These are phyloP conservation scores for Zhuliangozyma blackwelliae DNA, from an alignment of 1,139 yeast genomes.

Conservation along the genomic window DNA sequence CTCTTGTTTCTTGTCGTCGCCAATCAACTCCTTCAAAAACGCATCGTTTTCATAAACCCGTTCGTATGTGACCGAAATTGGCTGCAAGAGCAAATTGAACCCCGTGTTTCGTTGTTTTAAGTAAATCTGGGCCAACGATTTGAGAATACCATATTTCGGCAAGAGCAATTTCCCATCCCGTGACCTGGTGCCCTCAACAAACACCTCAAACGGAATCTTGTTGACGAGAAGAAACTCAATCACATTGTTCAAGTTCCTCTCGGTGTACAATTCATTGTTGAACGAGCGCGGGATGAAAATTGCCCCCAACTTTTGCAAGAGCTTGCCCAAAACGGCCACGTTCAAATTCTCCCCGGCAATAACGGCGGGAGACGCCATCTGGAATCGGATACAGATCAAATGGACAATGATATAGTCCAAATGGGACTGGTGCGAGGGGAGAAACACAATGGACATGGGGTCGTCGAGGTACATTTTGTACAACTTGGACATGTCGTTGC, in stretches of 20 bases:
- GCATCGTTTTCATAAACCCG: conserved; percentile 65
- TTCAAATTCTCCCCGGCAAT: conserved; percentile 70
- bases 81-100: conserved; percentile 46
- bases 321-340: conserved; percentile 54
- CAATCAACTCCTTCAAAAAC: conserved; percentile 56
- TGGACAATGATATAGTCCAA: conserved; percentile 63
- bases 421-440: conserved; percentile 61
- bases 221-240: conserved; percentile 49
- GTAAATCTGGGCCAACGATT: conserved; percentile 44
- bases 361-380: conserved; percentile 55
- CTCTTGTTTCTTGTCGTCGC: conserved; percentile 54
- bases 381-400: conserved; percentile 52
- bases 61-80: conserved; percentile 61
- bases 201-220: conserved; percentile 57
- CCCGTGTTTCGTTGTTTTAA: conserved; percentile 43
- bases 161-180: conserved; percentile 61
- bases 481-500: conserved; percentile 27
- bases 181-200: conserved; percentile 65
- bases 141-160: conserved; percentile 63
- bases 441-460: conserved; percentile 42
- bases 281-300: conserved; percentile 45
- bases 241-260: conserved; percentile 50
- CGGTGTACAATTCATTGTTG: conserved; percentile 52
- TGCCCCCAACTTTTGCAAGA: conserved; percentile 43
- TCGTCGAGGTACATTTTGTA: conserved; percentile 30